phyloP scores from a whole-genome alignment of 2,329 filamentous ascomycete genomes.

The Rosellinia necatrix region DNA sequence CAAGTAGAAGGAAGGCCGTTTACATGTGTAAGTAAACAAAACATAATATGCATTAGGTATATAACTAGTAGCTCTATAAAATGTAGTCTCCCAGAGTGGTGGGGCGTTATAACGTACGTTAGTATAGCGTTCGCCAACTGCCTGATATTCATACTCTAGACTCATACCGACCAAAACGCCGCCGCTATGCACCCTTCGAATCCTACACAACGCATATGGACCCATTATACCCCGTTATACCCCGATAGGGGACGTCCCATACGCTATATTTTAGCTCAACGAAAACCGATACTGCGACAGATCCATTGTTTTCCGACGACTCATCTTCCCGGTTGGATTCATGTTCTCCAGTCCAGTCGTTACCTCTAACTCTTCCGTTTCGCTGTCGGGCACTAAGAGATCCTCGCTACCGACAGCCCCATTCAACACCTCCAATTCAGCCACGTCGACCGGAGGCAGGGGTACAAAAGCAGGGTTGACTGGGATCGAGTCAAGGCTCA shows the following conservation, averaged over 20 bases:
- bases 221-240: neutral
- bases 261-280: conserved; percentile 18
- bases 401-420: conserved; percentile 59
- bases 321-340: conserved; percentile 20
- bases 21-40: too few species aligned
- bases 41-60: too few species aligned
- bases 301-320: conserved; percentile 46
- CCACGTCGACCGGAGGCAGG: conserved; percentile 57
- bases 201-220: conserved; percentile 11
- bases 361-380: conserved; percentile 38
- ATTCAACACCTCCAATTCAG: conserved; percentile 59
- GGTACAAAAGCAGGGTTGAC: conserved; percentile 61
- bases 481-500: conserved; percentile 44
- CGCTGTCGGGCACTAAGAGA: conserved; percentile 58
- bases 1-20: too few species aligned
- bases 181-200: conserved; percentile 14
- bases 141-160: conserved; percentile 2
- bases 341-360: conserved; percentile 33
- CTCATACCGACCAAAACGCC: conserved; percentile 18
- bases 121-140: too few species aligned
- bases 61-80: too few species aligned
- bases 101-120: too few species aligned
- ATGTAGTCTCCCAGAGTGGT: too few species aligned
- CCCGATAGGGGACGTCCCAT: neutral
- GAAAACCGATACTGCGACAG: conserved; percentile 54